Conservation (phyloP, 345 rosid genomes). For the Punica granatum region DNA sequence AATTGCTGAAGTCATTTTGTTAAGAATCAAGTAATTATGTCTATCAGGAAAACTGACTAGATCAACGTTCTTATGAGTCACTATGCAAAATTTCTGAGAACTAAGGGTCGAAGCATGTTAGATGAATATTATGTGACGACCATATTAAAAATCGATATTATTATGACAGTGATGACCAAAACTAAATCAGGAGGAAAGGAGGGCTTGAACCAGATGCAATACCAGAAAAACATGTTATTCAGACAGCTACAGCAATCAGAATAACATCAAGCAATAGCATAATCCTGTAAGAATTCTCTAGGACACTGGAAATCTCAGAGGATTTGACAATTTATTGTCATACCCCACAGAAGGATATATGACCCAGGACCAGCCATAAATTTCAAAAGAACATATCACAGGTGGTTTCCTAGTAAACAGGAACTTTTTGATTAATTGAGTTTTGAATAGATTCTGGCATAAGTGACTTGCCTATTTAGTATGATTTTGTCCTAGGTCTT, state of each 20-base stretch:
- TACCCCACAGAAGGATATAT: no score
- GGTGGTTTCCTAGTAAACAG: background rate
- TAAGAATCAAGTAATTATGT: background rate
- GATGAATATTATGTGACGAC: background rate
- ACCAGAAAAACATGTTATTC: background rate
- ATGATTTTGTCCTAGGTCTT: background rate
- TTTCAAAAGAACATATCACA: no score
- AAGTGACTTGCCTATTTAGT: background rate
- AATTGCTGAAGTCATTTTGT: background rate
- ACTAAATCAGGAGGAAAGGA: background rate
- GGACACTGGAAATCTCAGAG: background rate
- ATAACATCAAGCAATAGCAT: background rate
- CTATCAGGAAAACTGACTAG: background rate
- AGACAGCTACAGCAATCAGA: background rate
- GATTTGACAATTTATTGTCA: background rate
- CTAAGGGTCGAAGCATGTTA: background rate
- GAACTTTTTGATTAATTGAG: background rate
- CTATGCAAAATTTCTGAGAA: background rate
- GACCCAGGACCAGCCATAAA: no score
- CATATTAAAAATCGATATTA: background rate
- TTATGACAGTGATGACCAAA: background rate
- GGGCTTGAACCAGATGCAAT: background rate
- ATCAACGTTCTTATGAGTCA: background rate
- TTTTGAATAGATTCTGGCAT: background rate
- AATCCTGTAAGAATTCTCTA: background rate